Conservation (phyloP, 179 eudicot genomes). For the Beta corolliflora region DNA sequence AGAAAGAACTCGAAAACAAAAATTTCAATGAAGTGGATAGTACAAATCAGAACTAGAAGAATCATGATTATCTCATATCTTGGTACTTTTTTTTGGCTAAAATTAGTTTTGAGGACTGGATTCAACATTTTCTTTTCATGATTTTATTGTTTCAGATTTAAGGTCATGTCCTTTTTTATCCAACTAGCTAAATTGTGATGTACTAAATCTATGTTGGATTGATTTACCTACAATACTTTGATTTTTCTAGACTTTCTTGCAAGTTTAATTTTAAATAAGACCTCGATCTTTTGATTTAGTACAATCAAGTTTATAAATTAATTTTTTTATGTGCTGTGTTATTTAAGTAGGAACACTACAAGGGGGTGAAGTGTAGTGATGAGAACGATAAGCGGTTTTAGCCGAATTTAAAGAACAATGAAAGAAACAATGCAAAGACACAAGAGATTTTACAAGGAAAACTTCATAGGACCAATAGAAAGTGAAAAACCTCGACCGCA, state of each 20-base stretch:
- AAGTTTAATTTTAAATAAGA: neutral
- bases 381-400: no score
- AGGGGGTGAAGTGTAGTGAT: no score
- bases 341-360: no score
- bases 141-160: neutral
- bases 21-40: neutral
- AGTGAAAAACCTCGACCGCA: no score
- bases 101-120: neutral
- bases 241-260: neutral
- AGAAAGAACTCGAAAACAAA: neutral
- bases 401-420: no score
- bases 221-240: neutral
- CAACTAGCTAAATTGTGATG: neutral
- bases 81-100: neutral
- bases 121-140: neutral
- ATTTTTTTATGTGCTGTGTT: no score
- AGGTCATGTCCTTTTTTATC: neutral
- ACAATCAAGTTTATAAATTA: no score
- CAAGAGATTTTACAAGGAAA: no score
- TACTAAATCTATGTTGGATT: neutral
- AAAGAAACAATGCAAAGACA: no score
- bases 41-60: neutral
- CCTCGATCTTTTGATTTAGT: neutral
- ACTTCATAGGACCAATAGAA: no score
- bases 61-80: neutral